Percentiles rank a stretch among this genome's conserved stretches.
These are phyloP conservation scores for Debaryomyces psychrophilus DNA, from an alignment of 1,139 yeast genomes.

Conservation along the genomic window DNA sequence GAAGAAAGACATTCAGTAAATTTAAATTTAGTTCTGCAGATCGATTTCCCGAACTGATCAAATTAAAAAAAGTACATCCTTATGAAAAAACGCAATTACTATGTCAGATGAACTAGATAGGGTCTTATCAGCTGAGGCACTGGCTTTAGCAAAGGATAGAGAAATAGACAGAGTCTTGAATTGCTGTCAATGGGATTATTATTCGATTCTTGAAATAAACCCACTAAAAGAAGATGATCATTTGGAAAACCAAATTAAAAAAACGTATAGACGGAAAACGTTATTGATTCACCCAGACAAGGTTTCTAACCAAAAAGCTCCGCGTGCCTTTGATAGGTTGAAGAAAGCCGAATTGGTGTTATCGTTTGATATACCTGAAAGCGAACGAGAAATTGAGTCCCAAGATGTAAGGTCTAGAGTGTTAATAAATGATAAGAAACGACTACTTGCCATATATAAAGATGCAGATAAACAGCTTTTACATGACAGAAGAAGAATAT, in stretches of 20 bases:
- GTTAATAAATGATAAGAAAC: constrained; percentile 45
- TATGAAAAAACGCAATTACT: neutral
- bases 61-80: neutral
- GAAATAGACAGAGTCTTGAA: constrained; percentile 59
- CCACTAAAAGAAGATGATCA: constrained; percentile 38
- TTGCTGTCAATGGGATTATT: constrained; percentile 54
- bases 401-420: constrained; percentile 29
- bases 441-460: constrained; percentile 37
- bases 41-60: neutral
- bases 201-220: constrained; percentile 56
- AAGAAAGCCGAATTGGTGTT: constrained; percentile 41
- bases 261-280: constrained; percentile 59
- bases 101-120: constrained; percentile 36
- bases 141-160: constrained; percentile 44
- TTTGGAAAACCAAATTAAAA: constrained; percentile 41
- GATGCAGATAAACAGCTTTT: constrained; percentile 30
- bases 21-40: neutral
- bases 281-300: constrained; percentile 73
- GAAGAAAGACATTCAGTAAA: neutral
- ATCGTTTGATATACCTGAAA: constrained; percentile 16
- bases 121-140: constrained; percentile 38
- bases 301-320: constrained; percentile 55
- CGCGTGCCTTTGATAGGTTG: constrained; percentile 61
- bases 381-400: constrained; percentile 20
- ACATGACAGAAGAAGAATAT: neutral